phyloP scores from a whole-genome alignment of 768 basidiomycete species.

The Collybiopsis confluens region DNA sequence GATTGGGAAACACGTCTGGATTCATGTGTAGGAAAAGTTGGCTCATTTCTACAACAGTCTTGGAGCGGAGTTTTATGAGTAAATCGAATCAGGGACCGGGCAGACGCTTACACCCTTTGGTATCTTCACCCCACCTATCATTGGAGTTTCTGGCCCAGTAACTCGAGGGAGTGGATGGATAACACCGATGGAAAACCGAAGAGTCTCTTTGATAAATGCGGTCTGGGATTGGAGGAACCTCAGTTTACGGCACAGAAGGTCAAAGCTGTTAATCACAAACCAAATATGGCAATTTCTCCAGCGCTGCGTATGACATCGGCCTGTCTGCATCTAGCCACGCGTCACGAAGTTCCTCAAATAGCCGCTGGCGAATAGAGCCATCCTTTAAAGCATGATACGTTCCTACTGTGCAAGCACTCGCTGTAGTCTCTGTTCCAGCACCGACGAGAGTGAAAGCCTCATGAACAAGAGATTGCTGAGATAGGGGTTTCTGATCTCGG shows the following conservation, averaged over 20 bases:
- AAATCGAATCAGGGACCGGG: neutral
- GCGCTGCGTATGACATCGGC: slow-evolving; percentile 18
- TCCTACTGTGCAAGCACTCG: slow-evolving; percentile 22
- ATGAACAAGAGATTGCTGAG: slow-evolving; percentile 16
- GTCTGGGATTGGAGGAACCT: slow-evolving; percentile 26
- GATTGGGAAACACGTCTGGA: slow-evolving; percentile 34
- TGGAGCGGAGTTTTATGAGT: neutral
- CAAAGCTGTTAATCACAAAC: slow-evolving; percentile 16
- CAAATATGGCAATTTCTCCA: slow-evolving; percentile 36
- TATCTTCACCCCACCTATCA: slow-evolving; percentile 29
- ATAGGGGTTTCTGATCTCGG: neutral
- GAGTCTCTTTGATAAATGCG: slow-evolving; percentile 44
- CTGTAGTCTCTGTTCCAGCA: slow-evolving; percentile 31
- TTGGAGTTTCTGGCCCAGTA: slow-evolving; percentile 29
- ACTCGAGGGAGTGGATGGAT: slow-evolving; percentile 39
- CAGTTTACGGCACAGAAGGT: slow-evolving; percentile 2
- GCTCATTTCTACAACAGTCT: slow-evolving; percentile 41
- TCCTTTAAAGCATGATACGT: slow-evolving; percentile 22
- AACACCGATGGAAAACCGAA: slow-evolving; percentile 39
- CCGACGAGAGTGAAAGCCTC: slow-evolving; percentile 21
- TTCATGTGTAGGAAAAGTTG: slow-evolving; percentile 35
- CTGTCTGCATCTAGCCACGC: slow-evolving; percentile 32
- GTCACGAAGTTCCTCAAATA: slow-evolving; percentile 23
- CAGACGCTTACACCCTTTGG: slow-evolving; percentile 32
- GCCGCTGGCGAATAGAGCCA: slow-evolving; percentile 11